These are phyloP conservation scores for Suillus decipiens DNA, from an alignment of 768 basidiomycete species.

Conservation along the genomic window DNA sequence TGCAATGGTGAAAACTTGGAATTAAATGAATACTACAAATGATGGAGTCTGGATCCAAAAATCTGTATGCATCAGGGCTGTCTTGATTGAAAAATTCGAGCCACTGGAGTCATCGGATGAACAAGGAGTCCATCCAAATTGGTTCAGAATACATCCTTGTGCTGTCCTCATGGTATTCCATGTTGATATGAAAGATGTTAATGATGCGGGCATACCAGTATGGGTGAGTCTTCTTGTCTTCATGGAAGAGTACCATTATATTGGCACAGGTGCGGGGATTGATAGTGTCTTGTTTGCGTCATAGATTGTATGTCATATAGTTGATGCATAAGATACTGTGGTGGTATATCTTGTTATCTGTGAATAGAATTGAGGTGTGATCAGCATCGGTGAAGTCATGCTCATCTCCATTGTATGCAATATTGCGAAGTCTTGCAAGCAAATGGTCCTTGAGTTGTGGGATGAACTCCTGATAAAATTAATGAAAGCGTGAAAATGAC, in stretches of 20 bases:
- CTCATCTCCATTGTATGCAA: constrained; percentile 19
- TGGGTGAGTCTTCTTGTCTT: constrained; percentile 23
- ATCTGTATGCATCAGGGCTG: constrained; percentile 40
- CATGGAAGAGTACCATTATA: constrained; percentile 28
- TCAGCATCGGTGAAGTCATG: constrained; percentile 25
- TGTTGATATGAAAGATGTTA: constrained; percentile 18
- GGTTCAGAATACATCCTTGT: not conserved
- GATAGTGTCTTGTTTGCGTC: constrained; percentile 17
- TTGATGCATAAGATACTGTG: constrained; percentile 34
- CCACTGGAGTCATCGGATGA: constrained; percentile 41
- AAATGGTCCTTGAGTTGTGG: constrained; percentile 17
- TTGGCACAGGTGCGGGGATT: constrained; percentile 27
- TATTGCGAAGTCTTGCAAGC: constrained; percentile 3
- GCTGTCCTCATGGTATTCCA: not conserved
- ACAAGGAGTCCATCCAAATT: constrained; percentile 39
- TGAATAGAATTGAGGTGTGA: constrained; percentile 22
- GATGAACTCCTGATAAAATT: constrained; percentile 30
- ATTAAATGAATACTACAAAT: constrained; percentile 43
- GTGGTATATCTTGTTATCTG: constrained; percentile 20
- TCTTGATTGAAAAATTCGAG: constrained; percentile 37
- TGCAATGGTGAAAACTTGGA: constrained; percentile 36
- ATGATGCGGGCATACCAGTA: constrained; percentile 40
- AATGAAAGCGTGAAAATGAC: not conserved
- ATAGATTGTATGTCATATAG: constrained; percentile 29
- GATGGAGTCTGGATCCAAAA: constrained; percentile 43